phyloP scores from a whole-genome alignment of 371 early-diverging fungal genomes.

The Syncephalastrum contaminatum region DNA sequence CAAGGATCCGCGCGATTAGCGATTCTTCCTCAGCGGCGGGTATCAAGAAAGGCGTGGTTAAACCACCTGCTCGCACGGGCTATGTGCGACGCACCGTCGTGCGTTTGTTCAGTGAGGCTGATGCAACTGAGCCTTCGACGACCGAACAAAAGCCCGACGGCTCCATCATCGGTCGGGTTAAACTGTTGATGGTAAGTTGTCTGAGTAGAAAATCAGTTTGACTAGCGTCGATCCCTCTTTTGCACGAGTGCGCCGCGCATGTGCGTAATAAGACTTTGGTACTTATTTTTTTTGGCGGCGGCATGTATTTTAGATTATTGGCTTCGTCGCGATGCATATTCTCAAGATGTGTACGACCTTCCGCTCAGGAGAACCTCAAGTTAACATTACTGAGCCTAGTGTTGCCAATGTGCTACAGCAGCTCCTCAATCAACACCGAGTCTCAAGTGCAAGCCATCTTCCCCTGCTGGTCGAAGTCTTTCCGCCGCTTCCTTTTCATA shows the following conservation, averaged over 20 bases:
- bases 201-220: no score
- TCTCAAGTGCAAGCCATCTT: slow-evolving; percentile 20
- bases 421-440: slow-evolving; percentile 32
- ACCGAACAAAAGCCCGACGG: slow-evolving; percentile 48
- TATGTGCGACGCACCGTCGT: slow-evolving; percentile 38
- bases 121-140: slow-evolving; percentile 10
- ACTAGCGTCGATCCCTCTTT: neutral
- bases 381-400: slow-evolving; percentile 29
- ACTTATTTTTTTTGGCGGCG: neutral
- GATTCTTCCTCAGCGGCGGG: slow-evolving; percentile 6
- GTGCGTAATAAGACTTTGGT: neutral
- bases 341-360: slow-evolving; percentile 58
- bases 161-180: slow-evolving; percentile 44
- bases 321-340: slow-evolving; percentile 58
- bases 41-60: slow-evolving; percentile 26
- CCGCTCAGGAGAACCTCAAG: slow-evolving; percentile 18
- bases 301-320: slow-evolving; percentile 11
- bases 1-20: slow-evolving; percentile 24
- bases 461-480: slow-evolving; percentile 52
- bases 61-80: slow-evolving; percentile 27
- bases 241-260: neutral
- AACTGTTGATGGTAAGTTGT: slow-evolving; percentile 35
- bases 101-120: slow-evolving; percentile 45
- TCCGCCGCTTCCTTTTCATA: slow-evolving; percentile 43
- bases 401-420: slow-evolving; percentile 34